Evolutionary conservation across 2,329 filamentous ascomycete genomes (phyloP), one percentile per base, ranked within the genome.

Genomic region (Colletotrichum sojae): DNA sequence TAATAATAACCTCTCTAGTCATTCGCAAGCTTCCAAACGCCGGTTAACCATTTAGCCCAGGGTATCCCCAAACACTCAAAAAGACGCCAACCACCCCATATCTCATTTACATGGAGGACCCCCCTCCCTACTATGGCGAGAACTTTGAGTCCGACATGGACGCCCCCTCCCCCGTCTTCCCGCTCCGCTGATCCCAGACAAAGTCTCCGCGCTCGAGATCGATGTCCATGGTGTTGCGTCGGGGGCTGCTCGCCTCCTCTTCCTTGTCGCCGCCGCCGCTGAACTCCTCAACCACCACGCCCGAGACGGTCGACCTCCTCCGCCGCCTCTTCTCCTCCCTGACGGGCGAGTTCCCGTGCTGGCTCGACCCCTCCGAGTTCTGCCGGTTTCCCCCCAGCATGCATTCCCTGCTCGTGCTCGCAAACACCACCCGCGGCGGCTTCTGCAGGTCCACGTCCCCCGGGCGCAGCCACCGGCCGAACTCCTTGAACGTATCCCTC

Each of bases 371-470:
- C 6, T 3, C 36, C 27, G 53, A 13, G 9, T 20, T 20, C 0
- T 45, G 6, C 64, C 1, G 39, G 13, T 15, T 15, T 15, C 15
- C 51, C 13, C 36, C 43, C 15, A 55, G n/a, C 2, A 59, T 60
- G 22, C 13, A 22, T 18, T 52, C 39, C n/a, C 31, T 48, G 49
- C 49, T 59, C 5, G 40, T 40, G 5, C 48, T 54, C 54, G 61
- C 25, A 3, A 20, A 31, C 13, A 22, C 16, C 18, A 16, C 39
- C 5, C 48, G 40, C 13, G 54, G 2, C 54, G 66, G 49, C 31
- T n/a, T 59, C 54, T 53, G 55, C 9, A 60, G 20, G 16, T 66
- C 66, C 25, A 66, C 36, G 20, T 69, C 66, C 13, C 20, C 45
- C 5, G 61, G 53, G 6, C 51, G 49, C 6, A 65, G 51, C 66